Evolutionary conservation across 306 rosid genomes (phyloP), one percentile per base, ranked within the genome.

Genomic region (Quercus alba): DNA sequence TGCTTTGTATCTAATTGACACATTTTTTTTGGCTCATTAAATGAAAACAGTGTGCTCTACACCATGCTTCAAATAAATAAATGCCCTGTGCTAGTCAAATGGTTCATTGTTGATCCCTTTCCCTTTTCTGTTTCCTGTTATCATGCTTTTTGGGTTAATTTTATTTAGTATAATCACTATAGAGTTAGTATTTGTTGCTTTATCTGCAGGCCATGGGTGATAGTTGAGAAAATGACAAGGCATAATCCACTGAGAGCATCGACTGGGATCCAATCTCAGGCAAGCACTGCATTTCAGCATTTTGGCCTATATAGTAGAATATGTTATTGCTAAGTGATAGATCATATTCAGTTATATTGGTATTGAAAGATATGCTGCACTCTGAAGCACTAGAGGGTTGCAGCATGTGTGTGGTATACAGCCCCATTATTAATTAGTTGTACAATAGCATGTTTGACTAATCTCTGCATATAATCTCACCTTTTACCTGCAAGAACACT

Each of bases 181-280:
- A 80, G 28, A 54, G 33, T 72, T 72, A 46, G 54, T 57, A 74
- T 56, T 80, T 58, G 20, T 80, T 62, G 19, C 56, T 74, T 66
- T 68, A 15, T 84, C 84, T 77, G 56, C 92, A 94, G 97, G 89
- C 98, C 98, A 28, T 94, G 91, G 97, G 89, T 89, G 56, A 63
- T 91, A 58, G 82, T 81, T 33, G 93, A 86, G 59, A 82, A 72
- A 78, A 14, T 77, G 61, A 74, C 73, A 1, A 84, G 91, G 52
- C 82, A 46, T 26, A 71, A 84, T 69, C 23, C 77, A 6, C 78
- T 84, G 17, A 77, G 74, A 72, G 86, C 86, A 75, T 81, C 91
- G 67, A 73, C 85, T 10, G 87, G 89, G 74, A 70, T 83, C 77
- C 67, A 82, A 44, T 88, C 91, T 44, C 78, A 84, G 90, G 98